Evolutionary conservation across 352 stramenopile species (phyloP).

Genomic region (Globisporangium ultimum): DNA sequence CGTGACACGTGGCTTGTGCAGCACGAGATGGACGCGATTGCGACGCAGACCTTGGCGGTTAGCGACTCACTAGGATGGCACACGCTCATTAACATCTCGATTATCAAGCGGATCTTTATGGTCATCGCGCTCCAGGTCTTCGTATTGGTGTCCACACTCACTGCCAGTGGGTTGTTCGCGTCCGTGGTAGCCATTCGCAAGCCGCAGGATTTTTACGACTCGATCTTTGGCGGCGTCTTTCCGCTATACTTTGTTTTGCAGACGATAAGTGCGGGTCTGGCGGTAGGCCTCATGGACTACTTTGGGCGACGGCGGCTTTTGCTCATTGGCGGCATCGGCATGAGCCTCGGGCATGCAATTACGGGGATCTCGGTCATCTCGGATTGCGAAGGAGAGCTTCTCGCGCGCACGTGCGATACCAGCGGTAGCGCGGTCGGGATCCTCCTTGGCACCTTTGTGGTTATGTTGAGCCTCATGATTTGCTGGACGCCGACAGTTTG

Average conservation of each 20-base stretch:
- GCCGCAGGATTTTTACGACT: conserved; percentile 21
- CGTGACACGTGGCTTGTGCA: conserved; percentile 22
- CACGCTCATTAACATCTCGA: conserved; percentile 19
- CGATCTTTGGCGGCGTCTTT: conserved; percentile 32
- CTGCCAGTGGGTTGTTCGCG: neutral
- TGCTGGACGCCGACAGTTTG: conserved; percentile 45
- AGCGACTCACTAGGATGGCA: conserved; percentile 6
- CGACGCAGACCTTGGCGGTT: conserved; percentile 14
- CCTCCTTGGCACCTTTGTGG: conserved; percentile 28
- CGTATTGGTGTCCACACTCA: conserved; percentile 22
- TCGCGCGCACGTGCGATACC: conserved; percentile 21
- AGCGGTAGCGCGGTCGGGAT: conserved; percentile 31
- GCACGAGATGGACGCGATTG: conserved; percentile 28
- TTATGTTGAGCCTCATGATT: conserved; percentile 41
- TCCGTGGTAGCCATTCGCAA: conserved; percentile 29
- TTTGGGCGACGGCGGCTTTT: conserved; percentile 34
- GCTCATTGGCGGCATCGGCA: conserved; percentile 35
- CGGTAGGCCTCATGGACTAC: conserved; percentile 34
- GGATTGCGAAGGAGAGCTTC: conserved; percentile 29
- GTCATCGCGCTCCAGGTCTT: conserved; percentile 33
- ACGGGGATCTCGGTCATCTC: conserved; percentile 29
- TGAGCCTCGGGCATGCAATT: conserved; percentile 38
- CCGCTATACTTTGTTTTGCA: conserved; percentile 28
- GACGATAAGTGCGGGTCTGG: conserved; percentile 30
- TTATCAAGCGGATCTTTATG: conserved; percentile 22